phyloP scores from a whole-genome alignment of 169 alveolate species.

The Theileria sp. region DNA sequence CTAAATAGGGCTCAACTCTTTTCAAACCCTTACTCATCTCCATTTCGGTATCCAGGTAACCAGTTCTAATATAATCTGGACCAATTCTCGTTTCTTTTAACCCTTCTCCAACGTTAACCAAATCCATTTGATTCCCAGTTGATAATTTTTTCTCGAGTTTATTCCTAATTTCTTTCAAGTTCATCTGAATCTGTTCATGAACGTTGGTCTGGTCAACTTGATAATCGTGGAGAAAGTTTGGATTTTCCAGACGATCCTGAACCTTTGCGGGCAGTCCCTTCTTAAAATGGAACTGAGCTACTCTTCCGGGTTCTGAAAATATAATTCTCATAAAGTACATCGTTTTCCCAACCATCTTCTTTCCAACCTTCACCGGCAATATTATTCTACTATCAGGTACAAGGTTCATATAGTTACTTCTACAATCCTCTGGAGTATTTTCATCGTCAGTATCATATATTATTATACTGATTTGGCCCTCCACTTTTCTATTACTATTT shows the following conservation, averaged over 20 bases:
- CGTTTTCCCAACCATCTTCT: neutral
- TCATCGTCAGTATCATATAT: neutral
- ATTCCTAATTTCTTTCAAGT: neutral
- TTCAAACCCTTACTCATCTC: neutral
- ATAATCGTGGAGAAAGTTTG: neutral
- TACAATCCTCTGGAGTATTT: neutral
- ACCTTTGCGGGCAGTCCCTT: neutral
- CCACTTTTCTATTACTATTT: neutral
- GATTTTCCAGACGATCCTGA: neutral
- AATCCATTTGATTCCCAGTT: neutral
- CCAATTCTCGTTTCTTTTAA: neutral
- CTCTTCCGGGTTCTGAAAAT: neutral
- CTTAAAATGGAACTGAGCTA: neutral
- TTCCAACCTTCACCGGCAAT: neutral
- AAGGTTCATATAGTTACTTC: neutral
- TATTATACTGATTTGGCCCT: neutral
- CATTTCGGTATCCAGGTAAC: neutral
- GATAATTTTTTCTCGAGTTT: neutral
- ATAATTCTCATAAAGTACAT: conserved; percentile 5
- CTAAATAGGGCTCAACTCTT: neutral
- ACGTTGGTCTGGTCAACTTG: neutral
- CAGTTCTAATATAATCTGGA: neutral
- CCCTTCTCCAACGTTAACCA: neutral
- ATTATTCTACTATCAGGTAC: neutral
- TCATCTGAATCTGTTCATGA: neutral